Base-by-base conservation (phyloP, 2,329 filamentous ascomycete genomes). In the Exophiala dermatitidis region DNA sequence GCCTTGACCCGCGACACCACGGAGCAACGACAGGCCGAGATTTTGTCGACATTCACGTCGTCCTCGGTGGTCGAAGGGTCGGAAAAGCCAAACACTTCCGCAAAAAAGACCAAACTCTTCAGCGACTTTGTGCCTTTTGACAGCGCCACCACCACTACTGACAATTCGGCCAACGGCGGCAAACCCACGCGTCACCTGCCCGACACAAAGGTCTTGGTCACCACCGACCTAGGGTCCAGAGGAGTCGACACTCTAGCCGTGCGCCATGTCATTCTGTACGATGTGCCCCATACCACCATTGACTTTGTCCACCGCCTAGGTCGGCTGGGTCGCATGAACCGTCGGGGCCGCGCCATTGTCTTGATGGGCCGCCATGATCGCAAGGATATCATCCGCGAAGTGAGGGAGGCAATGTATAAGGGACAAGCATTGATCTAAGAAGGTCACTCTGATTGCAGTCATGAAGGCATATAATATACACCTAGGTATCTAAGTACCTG, bases 221-320 rank as follows among this genome's bases (percentile, higher is more conserved):
- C 90, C 8, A 98, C 93, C 0, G 93, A 98, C 69, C 73, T 98
- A 53, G 89, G 88, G 3, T 95, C 90, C 4, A 77, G 93, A 62
- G 93, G 93, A 58, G 95, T 98, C 63, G 93, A 98, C 69, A 98
- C 93, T 0, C 72, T 96, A 31, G 86, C 88, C 12, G 91, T 97
- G 12, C 81, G 88, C 53, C 88, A 95, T 62, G 93, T 98, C 48
- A 85, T 98, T 50, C 73, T 98, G 29, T 97, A 95, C 69, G 90
- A 98, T 67, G 91, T 98, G n/a, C 93, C 93, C 3, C 91, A 97
- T 67, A 95, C 88, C 0, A 95, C 90, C 0, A 94, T 98, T 56
- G 94, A 98, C 70, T 98, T 98, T 65, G 96, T 98, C 65, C 94
- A 98, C 70, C 85, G 94, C 10, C 81, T 97, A 3, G 93, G 93